Conservation (phyloP, 495 filamentous ascomycete species). For the Aspergillus ostianus region DNA sequence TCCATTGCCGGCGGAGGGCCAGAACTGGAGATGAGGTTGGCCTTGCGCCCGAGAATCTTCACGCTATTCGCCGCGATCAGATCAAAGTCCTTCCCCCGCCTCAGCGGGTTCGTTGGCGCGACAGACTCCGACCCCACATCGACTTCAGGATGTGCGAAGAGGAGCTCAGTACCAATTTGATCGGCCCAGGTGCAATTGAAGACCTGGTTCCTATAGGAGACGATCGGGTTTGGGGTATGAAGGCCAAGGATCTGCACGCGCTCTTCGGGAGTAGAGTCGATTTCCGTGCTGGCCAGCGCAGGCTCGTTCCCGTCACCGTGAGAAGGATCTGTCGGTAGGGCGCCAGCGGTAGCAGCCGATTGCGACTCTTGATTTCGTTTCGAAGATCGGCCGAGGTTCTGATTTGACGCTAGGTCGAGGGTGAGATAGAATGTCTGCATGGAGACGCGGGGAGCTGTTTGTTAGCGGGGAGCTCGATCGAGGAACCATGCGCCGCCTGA, state of each 20-base stretch:
- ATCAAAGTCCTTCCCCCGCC: slow-evolving; percentile 48
- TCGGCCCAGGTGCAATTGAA: slow-evolving; percentile 76
- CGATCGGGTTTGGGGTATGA: slow-evolving; percentile 66
- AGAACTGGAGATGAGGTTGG: slow-evolving; percentile 37
- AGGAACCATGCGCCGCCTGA: background rate
- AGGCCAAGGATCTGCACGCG: slow-evolving; percentile 79
- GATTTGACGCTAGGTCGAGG: slow-evolving; percentile 49
- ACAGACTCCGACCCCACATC: slow-evolving; percentile 30
- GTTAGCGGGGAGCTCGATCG: slow-evolving; percentile 2
- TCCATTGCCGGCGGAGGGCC: slow-evolving; percentile 11
- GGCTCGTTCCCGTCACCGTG: slow-evolving; percentile 18
- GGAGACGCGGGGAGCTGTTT: background rate
- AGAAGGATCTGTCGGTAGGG: background rate
- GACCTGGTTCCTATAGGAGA: slow-evolving; percentile 70
- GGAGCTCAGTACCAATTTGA: slow-evolving; percentile 76
- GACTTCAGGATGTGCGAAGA: slow-evolving; percentile 56
- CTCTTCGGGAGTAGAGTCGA: slow-evolving; percentile 26
- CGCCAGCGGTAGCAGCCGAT: background rate
- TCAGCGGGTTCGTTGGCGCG: slow-evolving; percentile 36
- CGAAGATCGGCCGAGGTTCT: slow-evolving; percentile 38
- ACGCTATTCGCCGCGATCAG: slow-evolving; percentile 60
- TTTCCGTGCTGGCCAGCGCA: slow-evolving; percentile 26
- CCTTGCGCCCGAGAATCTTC: slow-evolving; percentile 46
- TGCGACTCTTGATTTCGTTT: slow-evolving; percentile 28
- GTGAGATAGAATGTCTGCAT: slow-evolving; percentile 54